Conservation (phyloP, 2,329 filamentous ascomycete species). For the Trichoderma oligosporum region DNA sequence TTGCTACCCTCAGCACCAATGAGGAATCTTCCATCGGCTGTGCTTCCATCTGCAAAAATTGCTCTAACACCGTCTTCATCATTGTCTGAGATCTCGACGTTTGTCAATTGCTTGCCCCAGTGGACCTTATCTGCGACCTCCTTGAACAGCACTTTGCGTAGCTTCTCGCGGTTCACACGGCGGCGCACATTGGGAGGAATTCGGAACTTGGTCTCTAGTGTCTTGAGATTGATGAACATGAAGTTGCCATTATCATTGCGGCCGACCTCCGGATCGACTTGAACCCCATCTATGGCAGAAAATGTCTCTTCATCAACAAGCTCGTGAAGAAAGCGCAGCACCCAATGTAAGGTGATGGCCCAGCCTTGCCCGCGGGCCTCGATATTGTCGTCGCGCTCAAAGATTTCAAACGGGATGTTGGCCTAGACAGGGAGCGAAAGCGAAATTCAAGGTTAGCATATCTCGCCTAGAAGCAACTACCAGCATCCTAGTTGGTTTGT, state of each 20-base stretch:
- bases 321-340: constrained; percentile 34
- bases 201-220: constrained; percentile 36
- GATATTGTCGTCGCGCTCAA: constrained; percentile 31
- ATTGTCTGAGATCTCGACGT: constrained; percentile 25
- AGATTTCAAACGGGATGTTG: constrained; percentile 32
- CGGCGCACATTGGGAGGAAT: constrained; percentile 37
- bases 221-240: constrained; percentile 40
- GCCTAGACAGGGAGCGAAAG: constrained; percentile 22
- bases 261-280: constrained; percentile 37
- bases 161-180: constrained; percentile 36
- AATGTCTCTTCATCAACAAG: constrained; percentile 27
- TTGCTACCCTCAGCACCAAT: constrained; percentile 41
- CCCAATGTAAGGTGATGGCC: constrained; percentile 60
- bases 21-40: constrained; percentile 33
- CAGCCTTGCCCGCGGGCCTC: constrained; percentile 45
- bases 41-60: constrained; percentile 33
- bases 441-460: background rate
- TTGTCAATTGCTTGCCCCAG: constrained; percentile 33
- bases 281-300: constrained; percentile 26
- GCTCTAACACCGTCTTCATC: constrained; percentile 26
- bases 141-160: constrained; percentile 31
- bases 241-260: constrained; percentile 38
- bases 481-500: too few relatives aligned
- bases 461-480: background rate
- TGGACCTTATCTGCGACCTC: constrained; percentile 30